phyloP scores from a whole-genome alignment of 2,329 filamentous ascomycete species.

The Talaromyces sp. region DNA sequence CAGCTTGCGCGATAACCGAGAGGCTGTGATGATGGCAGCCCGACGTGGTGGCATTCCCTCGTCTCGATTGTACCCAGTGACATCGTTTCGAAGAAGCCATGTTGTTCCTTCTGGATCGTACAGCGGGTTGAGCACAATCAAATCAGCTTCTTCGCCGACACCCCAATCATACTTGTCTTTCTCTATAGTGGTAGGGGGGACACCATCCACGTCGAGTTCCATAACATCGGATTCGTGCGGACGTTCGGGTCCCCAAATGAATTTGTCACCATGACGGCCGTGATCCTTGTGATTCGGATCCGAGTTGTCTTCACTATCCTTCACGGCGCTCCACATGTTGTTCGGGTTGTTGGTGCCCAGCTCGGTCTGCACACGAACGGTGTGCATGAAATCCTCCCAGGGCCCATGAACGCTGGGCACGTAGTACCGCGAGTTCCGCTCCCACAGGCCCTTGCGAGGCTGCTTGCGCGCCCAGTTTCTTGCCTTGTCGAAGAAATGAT shows the following conservation, averaged over 20 bases:
- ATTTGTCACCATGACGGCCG: constrained; percentile 49
- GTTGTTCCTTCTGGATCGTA: constrained; percentile 85
- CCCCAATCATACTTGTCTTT: constrained; percentile 83
- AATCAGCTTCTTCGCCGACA: constrained; percentile 82
- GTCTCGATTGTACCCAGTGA: constrained; percentile 74
- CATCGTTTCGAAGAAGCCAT: constrained; percentile 77
- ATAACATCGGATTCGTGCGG: constrained; percentile 67
- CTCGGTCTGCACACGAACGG: constrained; percentile 71
- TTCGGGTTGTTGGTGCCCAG: constrained; percentile 62
- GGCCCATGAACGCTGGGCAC: constrained; percentile 69
- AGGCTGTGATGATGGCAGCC: constrained; percentile 82
- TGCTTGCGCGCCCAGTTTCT: constrained; percentile 66
- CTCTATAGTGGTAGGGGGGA: constrained; percentile 67
- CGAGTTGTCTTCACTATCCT: constrained; percentile 22
- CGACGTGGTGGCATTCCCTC: constrained; percentile 63
- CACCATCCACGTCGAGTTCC: constrained; percentile 66
- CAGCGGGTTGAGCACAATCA: constrained; percentile 86
- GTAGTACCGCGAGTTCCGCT: constrained; percentile 74
- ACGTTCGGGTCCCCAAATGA: constrained; percentile 80
- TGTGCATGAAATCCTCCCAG: constrained; percentile 76
- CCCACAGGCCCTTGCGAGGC: constrained; percentile 76
- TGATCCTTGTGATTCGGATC: constrained; percentile 21
- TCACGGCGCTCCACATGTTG: constrained; percentile 60
- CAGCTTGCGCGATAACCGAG: constrained; percentile 74
- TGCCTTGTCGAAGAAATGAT: constrained; percentile 70